These are phyloP conservation scores for Lasiodiplodia theobromae DNA, from an alignment of 2,329 filamentous ascomycete genomes.

Conservation along the genomic window DNA sequence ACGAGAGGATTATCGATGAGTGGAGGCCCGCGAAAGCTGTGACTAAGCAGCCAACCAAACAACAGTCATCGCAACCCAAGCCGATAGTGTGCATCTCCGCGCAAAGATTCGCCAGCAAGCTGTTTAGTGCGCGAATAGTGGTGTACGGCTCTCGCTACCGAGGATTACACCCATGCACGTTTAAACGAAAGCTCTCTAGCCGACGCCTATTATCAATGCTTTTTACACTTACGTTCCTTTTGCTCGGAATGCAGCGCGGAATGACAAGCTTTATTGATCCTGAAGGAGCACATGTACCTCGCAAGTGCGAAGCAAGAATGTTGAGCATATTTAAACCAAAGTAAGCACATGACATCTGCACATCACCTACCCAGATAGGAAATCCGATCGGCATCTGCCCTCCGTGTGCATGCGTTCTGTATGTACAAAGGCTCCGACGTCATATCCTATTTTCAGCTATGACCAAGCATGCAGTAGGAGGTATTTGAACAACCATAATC, in stretches of 20 bases:
- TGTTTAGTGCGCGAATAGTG: neutral
- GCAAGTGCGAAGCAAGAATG: neutral
- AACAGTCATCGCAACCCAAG: slow-evolving; percentile 5
- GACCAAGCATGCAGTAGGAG: neutral
- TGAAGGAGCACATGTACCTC: neutral
- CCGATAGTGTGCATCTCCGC: neutral
- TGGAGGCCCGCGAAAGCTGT: neutral
- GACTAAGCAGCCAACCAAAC: slow-evolving; percentile 4
- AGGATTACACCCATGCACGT: neutral
- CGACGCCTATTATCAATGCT: neutral
- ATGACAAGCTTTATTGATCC: neutral
- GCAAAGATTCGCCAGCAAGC: neutral
- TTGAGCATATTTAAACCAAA: neutral
- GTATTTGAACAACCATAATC: no score
- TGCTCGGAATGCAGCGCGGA: neutral
- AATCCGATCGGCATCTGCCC: neutral
- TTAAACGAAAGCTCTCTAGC: neutral
- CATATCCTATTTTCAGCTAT: neutral
- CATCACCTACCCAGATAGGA: slow-evolving; percentile 1
- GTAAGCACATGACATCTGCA: neutral
- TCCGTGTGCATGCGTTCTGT: no score
- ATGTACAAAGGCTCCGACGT: neutral
- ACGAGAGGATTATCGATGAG: neutral
- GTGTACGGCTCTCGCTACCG: neutral
- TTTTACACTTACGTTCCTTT: neutral